Evolutionary conservation across 306 rosid genomes (phyloP), one percentile per base, ranked within the genome.

Genomic region (Carpinus viminea): DNA sequence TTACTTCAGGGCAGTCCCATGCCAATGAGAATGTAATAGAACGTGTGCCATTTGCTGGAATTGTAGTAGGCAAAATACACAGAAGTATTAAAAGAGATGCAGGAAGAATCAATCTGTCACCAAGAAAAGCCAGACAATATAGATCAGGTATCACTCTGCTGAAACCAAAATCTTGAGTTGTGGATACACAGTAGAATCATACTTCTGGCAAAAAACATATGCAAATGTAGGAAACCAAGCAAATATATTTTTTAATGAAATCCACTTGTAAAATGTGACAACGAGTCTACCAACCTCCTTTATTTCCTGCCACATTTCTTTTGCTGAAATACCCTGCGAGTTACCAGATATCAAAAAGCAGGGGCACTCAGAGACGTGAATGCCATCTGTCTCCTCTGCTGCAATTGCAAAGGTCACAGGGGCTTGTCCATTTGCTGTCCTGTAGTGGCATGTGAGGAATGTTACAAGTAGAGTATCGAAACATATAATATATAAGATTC

Each of bases 361-460:
- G 53, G 97, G 97, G 74, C 96, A 94, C 76, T 89, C 89, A 65
- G 98, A 91, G 73, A 94, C 83, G 24, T 83, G 91, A 88, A 92
- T 76, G 66, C 87, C 79, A 68, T 91, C 93, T 72, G 86, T 89
- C 89, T 92, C 91, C 87, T 89, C 83, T 43, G 93, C 97, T 36
- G 97, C 97, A 70, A 94, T 87, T n/a, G 97, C 98, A 89, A 89
- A 94, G 28, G 95, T 94, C 80, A 94, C 78, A 5, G 97, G 97
- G 68, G 94, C 74, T 53, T 9, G 86, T 73, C 83, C 95, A 70
- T 79, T 78, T 36, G 91, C 87, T 76, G 92, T 92, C 92, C 97
- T 94, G 91, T 68, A 74, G 64, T 59, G 54, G 77, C 54, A 83
- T 38, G 66, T 70, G 74, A 76, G 51, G 57, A 70, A 41, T 47